Base-by-base conservation (phyloP, 2,329 filamentous ascomycete genomes). In the Fusarium sp. region DNA sequence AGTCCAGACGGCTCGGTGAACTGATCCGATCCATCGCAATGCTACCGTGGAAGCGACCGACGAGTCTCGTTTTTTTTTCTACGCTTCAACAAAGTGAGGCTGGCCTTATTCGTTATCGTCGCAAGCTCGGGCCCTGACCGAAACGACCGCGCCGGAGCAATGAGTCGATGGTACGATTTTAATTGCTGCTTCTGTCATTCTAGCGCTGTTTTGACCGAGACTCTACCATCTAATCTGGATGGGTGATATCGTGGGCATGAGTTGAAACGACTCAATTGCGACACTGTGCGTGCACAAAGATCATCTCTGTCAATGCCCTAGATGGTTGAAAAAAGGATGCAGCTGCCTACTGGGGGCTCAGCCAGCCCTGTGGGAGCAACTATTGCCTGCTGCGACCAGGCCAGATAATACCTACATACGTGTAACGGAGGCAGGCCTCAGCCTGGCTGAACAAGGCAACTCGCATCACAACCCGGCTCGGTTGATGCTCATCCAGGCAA, bases 121-220 rank as follows among this genome's bases (percentile, higher is more conserved):
- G 23, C 34, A 59, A 70, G 67, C 67, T 70, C 43, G 63, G 67
- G 63, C 63, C 67, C 30, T 31, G 41, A 15, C 62, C 48, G 39
- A 44, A 23, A 39, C 31, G 41, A 44, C 2, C 43, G 31, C 18
- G 48, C 36, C 50, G 44, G 52, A 41, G 37, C 10, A 43, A 65
- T 59, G 68, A 60, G 67, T 65, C 63, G 43, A 65, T 70, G 68
- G 55, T 70, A 68, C 59, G 68, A 71, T 66, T 12, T 30, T 18
- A 46, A n/a, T n/a, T n/a, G 43, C 15, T 18, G 18, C 28, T 46
- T 46, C 18, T 30, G 28, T 46, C 43, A 27, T 18, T 46, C 43
- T 46, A 44, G n/a, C n/a, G n/a, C n/a, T n/a, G n/a, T n/a, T n/a
- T n/a, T n/a, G n/a, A n/a, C n/a, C n/a, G n/a, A n/a, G n/a, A n/a